Evolutionary conservation across 1,139 yeast species (phyloP).

Genomic region (Hanseniaspora uvarum): DNA sequence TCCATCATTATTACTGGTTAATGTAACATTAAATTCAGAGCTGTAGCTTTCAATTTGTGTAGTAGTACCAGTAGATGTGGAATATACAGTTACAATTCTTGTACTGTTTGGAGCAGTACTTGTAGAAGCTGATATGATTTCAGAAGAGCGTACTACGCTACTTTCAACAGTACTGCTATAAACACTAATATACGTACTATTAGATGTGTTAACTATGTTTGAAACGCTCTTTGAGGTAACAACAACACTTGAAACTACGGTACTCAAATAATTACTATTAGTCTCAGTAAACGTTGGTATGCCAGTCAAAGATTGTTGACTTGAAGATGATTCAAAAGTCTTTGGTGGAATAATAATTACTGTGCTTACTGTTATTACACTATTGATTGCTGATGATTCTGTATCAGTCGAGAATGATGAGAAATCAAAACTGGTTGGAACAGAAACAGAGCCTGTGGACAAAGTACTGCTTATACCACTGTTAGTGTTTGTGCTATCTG

Average conservation of each 20-base stretch:
- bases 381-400: not conserved
- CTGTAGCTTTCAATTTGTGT: not conserved
- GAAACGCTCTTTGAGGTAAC: not conserved
- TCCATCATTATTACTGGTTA: not conserved
- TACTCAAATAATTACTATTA: not conserved
- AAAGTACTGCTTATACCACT: no score
- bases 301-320: not conserved
- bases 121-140: not conserved
- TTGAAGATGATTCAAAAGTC: not conserved
- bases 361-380: not conserved
- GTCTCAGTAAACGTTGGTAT: not conserved
- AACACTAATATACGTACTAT: not conserved
- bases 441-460: not conserved
- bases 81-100: not conserved
- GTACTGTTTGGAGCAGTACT: not conserved
- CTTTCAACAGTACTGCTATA: not conserved
- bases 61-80: not conserved
- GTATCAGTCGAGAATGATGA: not conserved
- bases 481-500: not conserved
- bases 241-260: not conserved
- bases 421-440: not conserved
- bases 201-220: not conserved
- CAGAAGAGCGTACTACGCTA: not conserved
- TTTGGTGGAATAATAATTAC: not conserved
- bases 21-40: not conserved